Conservation (phyloP, 2,329 filamentous ascomycete species). For the Cladosporium oxysporum region DNA sequence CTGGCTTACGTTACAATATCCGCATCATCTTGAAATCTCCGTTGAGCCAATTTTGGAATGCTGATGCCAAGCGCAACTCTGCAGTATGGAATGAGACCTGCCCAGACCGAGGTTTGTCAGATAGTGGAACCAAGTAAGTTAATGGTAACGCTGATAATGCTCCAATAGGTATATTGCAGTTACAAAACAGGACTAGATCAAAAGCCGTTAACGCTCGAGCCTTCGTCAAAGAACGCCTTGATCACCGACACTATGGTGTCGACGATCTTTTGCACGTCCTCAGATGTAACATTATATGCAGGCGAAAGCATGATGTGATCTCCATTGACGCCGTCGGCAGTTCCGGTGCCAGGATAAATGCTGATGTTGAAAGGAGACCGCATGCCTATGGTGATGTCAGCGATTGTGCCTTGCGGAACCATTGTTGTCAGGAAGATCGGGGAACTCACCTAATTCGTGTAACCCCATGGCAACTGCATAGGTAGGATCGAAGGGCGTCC, state of each 20-base stretch:
- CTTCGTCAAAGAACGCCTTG: conserved; percentile 46
- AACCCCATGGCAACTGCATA: conserved; percentile 51
- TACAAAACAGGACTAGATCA: not conserved
- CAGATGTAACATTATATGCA: conserved; percentile 62
- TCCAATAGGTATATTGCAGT: not conserved
- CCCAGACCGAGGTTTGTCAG: not conserved
- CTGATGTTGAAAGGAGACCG: conserved; percentile 53
- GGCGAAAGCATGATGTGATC: conserved; percentile 73
- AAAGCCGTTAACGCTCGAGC: not conserved
- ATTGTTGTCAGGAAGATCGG: not conserved
- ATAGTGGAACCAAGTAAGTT: not conserved
- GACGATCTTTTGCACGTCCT: conserved; percentile 60
- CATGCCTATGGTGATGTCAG: conserved; percentile 38
- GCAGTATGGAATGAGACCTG: not conserved
- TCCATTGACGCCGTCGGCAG: conserved; percentile 59
- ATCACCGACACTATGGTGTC: conserved; percentile 55
- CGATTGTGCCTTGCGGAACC: not conserved
- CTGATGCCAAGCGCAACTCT: not conserved
- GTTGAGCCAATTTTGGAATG: not conserved
- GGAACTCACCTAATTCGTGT: conserved; percentile 51
- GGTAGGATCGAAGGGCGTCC: conserved; percentile 54
- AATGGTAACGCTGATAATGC: not conserved
- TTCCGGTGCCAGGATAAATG: conserved; percentile 65
- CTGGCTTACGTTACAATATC: not conserved
- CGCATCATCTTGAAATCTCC: not conserved